Percentiles rank a stretch among this genome's conserved stretches.
phyloP scores from a whole-genome alignment of 2,329 filamentous ascomycete species.

The Cladosporium sp. region DNA sequence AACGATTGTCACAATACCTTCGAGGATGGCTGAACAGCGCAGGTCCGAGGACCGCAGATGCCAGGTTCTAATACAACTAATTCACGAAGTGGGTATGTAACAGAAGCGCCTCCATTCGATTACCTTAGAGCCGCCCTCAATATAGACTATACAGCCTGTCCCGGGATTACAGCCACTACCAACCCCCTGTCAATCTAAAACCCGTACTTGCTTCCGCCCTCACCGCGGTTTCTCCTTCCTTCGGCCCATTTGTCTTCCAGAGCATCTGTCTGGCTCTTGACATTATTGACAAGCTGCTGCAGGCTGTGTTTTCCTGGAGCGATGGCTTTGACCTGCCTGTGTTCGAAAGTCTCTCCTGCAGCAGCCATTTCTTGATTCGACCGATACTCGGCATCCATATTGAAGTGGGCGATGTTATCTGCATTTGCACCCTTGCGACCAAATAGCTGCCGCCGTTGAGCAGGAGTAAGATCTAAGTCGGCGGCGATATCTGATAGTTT shows the following conservation, averaged over 20 bases:
- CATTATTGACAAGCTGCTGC: slow-evolving; percentile 78
- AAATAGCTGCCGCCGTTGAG: slow-evolving; percentile 76
- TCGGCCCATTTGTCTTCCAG: slow-evolving; percentile 87
- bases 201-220: slow-evolving; percentile 77
- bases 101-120: no score
- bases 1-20: no score
- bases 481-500: slow-evolving; percentile 66
- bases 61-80: no score
- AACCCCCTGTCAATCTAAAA: slow-evolving; percentile 44
- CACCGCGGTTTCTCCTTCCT: slow-evolving; percentile 70
- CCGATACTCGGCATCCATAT: slow-evolving; percentile 79
- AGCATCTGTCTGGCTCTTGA: slow-evolving; percentile 74
- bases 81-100: no score
- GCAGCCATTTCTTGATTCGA: slow-evolving; percentile 73
- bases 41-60: no score
- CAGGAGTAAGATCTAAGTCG: slow-evolving; percentile 70
- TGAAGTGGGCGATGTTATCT: slow-evolving; percentile 73
- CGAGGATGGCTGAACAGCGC: no score
- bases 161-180: no score
- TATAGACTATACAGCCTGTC: no score
- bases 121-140: no score
- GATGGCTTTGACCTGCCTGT: slow-evolving; percentile 77
- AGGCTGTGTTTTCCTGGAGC: slow-evolving; percentile 85
- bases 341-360: slow-evolving; percentile 59
- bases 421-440: slow-evolving; percentile 52